A percentile compares a stretch with the other conserved stretches of the same genome.
phyloP scores from a whole-genome alignment of 129 eudicot species.

The Lactuca saligna region DNA sequence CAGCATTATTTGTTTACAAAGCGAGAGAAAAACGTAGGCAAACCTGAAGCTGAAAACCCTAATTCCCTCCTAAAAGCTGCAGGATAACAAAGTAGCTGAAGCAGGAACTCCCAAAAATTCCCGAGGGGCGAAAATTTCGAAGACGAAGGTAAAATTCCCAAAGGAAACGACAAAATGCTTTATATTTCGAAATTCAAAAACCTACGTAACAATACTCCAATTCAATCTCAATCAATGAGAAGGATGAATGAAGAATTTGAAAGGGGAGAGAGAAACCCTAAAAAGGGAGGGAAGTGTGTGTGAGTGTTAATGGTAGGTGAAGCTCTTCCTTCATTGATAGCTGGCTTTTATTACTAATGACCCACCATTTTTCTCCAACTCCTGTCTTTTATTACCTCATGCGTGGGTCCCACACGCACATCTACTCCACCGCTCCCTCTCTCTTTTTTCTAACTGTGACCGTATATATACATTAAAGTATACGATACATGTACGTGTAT shows the following conservation, averaged over 20 bases:
- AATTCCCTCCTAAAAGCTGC: conserved; percentile 25
- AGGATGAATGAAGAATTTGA: conserved; percentile 13
- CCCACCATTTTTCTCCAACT: conserved; percentile 16
- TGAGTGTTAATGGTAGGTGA: conserved; percentile 54
- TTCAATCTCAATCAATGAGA: conserved; percentile 12
- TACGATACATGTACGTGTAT: not conserved
- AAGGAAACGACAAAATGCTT: conserved; percentile 23
- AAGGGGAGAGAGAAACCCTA: conserved; percentile 29
- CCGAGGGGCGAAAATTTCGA: conserved; percentile 21
- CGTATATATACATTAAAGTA: not conserved
- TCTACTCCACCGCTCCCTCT: conserved; percentile 41
- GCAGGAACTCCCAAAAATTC: conserved; percentile 8
- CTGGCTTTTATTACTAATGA: conserved; percentile 48
- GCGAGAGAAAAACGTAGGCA: conserved; percentile 3
- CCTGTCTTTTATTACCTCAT: conserved; percentile 1
- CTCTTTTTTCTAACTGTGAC: not conserved
- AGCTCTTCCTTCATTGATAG: conserved; percentile 54
- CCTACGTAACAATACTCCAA: conserved; percentile 7
- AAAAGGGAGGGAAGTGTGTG: conserved; percentile 29
- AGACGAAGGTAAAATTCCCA: conserved; percentile 10
- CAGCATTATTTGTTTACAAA: not conserved
- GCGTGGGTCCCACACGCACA: conserved; percentile 40
- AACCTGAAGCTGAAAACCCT: conserved; percentile 30
- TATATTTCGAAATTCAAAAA: conserved; percentile 7
- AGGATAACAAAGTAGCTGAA: conserved; percentile 8